Evolutionary conservation across 306 rosid species (phyloP), one percentile per base, ranked within the genome.

Genomic region (Gastrolobium bilobum): DNA sequence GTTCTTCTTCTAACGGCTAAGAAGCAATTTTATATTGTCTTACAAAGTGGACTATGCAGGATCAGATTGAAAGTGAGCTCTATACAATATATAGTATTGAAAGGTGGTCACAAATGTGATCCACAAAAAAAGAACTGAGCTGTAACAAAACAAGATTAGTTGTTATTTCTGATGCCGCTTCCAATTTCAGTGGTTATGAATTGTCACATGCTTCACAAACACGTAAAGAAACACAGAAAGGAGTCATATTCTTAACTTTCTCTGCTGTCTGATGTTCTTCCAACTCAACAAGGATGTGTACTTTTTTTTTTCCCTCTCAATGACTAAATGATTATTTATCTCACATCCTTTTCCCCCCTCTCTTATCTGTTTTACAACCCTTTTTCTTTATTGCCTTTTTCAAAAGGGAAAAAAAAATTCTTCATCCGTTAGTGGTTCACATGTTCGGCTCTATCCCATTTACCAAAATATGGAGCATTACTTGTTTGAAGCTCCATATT

Each of bases 31-130:
- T 67, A 37, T 62, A 62, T 79, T 61, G 69, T 63, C 37, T 33
- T 66, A 77, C 73, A 78, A 73, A 73, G 81, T 78, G 83, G 80
- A 62, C 58, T 57, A 46, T 10, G 68, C 80, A 14, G 47, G 52
- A 62, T 73, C 59, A 72, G 59, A 44, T 63, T 61, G 53, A 35
- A 33, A 53, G 65, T 69, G 78, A 40, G 59, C 13, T 44, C 76
- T 46, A 39, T 9, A 30, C 14, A 5, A 57, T 50, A 57, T 50
- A 57, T 37, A 13, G 11, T 35, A 10, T 57, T 63, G 47, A 72
- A 42, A 54, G 29, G 39, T 71, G 31, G 57, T 52, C 81, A 34
- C 56, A 34, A 13, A 7, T 47, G 78, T 59, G 51, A 4, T 46
- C 68, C 52, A 52, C 65, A 38, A 2, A 48, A 74, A 46, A 34